Evolutionary conservation across 441 rosid genomes (phyloP).

Genomic region (Corymbia citriodora): DNA sequence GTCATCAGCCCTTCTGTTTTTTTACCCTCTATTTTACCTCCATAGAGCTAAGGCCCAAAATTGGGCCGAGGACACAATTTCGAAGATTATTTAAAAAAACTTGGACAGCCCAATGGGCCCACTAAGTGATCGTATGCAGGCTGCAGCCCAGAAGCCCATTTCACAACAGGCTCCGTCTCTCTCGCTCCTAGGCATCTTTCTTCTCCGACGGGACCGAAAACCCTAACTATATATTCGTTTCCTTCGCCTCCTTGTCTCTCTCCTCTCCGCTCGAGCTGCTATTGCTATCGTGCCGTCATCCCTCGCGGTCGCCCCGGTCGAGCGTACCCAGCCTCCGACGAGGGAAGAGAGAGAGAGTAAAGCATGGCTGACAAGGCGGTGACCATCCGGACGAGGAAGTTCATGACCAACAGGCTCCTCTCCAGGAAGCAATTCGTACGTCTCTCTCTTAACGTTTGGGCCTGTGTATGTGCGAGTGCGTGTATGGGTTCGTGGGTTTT

Average conservation of each 20-base stretch:
- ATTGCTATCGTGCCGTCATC: neutral
- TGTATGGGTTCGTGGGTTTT: neutral
- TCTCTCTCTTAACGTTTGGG: neutral
- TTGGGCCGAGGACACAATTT: rapidly evolving
- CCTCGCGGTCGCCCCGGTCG: neutral
- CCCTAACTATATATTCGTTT: neutral
- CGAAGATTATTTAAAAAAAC: neutral
- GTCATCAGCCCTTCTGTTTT: neutral
- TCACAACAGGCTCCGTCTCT: neutral
- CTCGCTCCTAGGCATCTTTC: neutral
- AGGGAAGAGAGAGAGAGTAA: neutral
- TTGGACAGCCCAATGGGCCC: neutral
- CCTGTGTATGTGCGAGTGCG: neutral
- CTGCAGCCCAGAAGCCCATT: neutral
- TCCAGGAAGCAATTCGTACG: constrained; percentile 19
- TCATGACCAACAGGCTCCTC: constrained; percentile 21
- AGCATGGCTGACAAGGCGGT: constrained; percentile 18
- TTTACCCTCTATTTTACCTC: neutral
- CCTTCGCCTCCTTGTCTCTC: neutral
- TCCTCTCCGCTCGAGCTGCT: neutral
- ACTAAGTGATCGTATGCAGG: neutral
- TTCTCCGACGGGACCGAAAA: neutral
- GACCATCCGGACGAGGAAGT: constrained; percentile 17
- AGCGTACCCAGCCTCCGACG: neutral
- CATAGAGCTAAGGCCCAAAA: neutral